Conservation (phyloP, 176 grass and related monocot species). For the Avena eriantha region DNA sequence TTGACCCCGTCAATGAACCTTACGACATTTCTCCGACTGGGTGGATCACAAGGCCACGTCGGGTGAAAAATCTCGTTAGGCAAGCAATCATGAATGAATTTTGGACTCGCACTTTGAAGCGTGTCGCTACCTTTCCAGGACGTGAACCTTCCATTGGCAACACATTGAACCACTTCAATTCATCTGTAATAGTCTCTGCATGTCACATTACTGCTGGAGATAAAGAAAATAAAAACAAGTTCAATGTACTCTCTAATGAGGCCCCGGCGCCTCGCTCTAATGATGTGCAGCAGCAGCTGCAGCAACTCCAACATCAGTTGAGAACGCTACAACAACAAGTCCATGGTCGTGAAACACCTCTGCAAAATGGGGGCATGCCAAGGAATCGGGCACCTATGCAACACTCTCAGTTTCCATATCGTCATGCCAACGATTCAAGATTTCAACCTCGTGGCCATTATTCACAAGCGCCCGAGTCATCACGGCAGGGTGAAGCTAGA, state of each 20-base stretch:
- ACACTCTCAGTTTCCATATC: background rate
- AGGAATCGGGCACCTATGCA: background rate
- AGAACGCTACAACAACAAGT: background rate
- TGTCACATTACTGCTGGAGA: background rate
- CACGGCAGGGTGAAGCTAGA: background rate
- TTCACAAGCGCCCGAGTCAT: background rate
- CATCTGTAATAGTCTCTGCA: background rate
- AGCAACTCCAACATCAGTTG: conserved; percentile 5
- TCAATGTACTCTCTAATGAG: background rate
- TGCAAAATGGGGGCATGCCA: background rate
- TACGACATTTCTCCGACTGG: background rate
- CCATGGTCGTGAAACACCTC: background rate
- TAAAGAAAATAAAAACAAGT: background rate
- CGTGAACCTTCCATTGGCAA: background rate
- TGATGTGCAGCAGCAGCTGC: background rate
- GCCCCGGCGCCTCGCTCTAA: background rate
- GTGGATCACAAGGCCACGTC: background rate
- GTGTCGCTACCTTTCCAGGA: background rate
- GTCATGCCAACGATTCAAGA: rapidly evolving
- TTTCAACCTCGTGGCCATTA: rapidly evolving
- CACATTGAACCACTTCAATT: rapidly evolving
- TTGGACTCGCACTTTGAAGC: background rate
- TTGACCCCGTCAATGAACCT: background rate
- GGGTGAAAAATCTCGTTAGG: background rate
- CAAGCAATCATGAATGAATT: background rate